phyloP scores from a whole-genome alignment of 306 rosid genomes.

The Spatholobus suberectus region DNA sequence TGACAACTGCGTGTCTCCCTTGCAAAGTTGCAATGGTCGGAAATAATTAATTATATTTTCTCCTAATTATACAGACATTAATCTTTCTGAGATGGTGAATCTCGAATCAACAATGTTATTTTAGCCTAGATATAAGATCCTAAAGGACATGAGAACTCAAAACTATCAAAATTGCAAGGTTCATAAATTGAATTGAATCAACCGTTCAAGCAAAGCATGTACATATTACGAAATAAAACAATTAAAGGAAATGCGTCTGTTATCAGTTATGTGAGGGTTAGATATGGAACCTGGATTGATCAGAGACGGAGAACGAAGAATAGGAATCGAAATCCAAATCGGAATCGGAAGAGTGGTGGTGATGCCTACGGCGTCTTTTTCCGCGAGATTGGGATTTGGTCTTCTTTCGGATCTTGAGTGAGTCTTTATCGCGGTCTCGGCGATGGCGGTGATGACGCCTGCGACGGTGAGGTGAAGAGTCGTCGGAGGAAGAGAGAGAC shows the following conservation, averaged over 20 bases:
- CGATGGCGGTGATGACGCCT: constrained; percentile 53
- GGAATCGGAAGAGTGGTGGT: constrained; percentile 61
- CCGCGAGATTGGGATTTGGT: constrained; percentile 61
- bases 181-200: not conserved
- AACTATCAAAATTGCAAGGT: not conserved
- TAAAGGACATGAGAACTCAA: not conserved
- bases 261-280: not conserved
- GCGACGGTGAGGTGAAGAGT: constrained; percentile 65
- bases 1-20: not conserved
- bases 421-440: constrained; percentile 63
- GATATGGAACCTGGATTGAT: constrained; percentile 59
- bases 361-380: constrained; percentile 79
- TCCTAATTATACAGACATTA: not conserved
- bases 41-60: not conserved
- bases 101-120: not conserved
- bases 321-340: constrained; percentile 44
- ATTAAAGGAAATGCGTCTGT: not conserved
- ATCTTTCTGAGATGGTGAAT: not conserved
- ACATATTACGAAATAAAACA: not conserved
- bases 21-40: not conserved
- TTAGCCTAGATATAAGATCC: not conserved
- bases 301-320: constrained; percentile 64
- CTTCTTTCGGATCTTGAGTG: constrained; percentile 75
- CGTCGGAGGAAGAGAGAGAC: constrained; percentile 46
- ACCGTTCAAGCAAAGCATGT: not conserved